Conservation (phyloP, 306 rosid species). For the Ormosia emarginata region DNA sequence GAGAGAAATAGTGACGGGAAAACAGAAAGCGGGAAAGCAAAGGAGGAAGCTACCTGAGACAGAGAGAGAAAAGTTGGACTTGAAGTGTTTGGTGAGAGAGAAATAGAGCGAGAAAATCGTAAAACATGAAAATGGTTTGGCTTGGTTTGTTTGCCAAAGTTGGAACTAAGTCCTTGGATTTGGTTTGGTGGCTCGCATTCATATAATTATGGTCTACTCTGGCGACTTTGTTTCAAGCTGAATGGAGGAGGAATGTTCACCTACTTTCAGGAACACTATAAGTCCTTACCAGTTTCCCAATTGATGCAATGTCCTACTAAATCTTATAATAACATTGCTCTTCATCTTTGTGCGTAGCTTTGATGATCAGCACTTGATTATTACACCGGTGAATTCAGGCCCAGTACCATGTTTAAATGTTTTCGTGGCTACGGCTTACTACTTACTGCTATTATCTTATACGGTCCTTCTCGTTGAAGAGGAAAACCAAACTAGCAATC, state of each 20-base stretch:
- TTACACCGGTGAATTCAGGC: neutral
- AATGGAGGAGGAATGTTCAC: conserved; percentile 14
- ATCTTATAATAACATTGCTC: neutral
- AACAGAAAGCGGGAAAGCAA: conserved; percentile 29
- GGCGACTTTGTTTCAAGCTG: conserved; percentile 39
- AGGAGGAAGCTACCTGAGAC: conserved; percentile 9
- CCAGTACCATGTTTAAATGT: neutral
- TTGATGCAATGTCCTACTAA: neutral
- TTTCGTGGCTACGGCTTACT: neutral
- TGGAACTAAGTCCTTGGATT: neutral
- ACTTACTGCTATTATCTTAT: neutral
- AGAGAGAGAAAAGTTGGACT: neutral
- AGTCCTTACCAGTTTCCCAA: neutral
- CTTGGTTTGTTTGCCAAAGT: neutral
- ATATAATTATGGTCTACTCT: conserved; percentile 38
- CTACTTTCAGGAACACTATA: conserved; percentile 16
- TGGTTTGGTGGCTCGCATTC: neutral
- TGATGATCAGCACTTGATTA: neutral
- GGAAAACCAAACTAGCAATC: conserved; percentile 6
- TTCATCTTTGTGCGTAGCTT: neutral
- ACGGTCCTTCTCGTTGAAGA: conserved; percentile 18
- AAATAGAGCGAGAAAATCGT: conserved; percentile 33
- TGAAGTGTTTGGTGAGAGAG: conserved; percentile 30
- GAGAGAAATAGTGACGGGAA: neutral
- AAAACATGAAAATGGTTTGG: neutral